Evolutionary conservation across 108 stramenopile genomes (phyloP).

Genomic region (Fistulifera pelliculosa): DNA sequence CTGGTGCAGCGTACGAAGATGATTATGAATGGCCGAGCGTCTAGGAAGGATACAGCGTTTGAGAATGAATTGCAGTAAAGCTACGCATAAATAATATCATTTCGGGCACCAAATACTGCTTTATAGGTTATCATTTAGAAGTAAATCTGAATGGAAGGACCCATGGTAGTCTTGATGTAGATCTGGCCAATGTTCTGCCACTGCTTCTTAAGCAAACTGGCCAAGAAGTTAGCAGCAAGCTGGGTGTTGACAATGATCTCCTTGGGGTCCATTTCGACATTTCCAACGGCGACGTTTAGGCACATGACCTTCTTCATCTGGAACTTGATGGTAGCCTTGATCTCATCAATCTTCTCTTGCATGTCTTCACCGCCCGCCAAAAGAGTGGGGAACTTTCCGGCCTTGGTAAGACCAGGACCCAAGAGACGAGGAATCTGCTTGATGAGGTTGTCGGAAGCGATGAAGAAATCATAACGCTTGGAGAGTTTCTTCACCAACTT

Average conservation of each 20-base stretch:
- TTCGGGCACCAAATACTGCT: too few relatives aligned
- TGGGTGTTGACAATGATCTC: slow-evolving; percentile 95
- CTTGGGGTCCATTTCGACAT: slow-evolving; percentile 84
- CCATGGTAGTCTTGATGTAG: slow-evolving; percentile 99
- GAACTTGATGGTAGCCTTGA: slow-evolving; percentile 99
- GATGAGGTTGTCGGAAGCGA: slow-evolving; percentile 98
- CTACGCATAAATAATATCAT: too few relatives aligned
- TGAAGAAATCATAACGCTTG: slow-evolving; percentile 99
- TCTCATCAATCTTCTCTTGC: slow-evolving; percentile 98
- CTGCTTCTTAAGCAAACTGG: slow-evolving; percentile 98
- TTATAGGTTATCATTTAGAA: slow-evolving; percentile 55
- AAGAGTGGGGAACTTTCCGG: slow-evolving; percentile 99
- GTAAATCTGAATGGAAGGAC: slow-evolving; percentile 96
- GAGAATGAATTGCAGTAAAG: too few relatives aligned
- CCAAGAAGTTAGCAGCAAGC: slow-evolving; percentile 98
- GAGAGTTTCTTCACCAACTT: slow-evolving; percentile 99
- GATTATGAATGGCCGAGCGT: slow-evolving; percentile 64
- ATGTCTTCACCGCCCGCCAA: slow-evolving; percentile 86
- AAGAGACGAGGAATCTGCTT: slow-evolving; percentile 99
- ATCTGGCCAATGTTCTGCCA: slow-evolving; percentile 99
- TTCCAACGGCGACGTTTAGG: slow-evolving; percentile 97
- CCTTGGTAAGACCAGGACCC: slow-evolving; percentile 99
- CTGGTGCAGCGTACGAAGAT: slow-evolving; percentile 50
- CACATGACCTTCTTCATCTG: slow-evolving; percentile 99
- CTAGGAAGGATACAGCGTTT: slow-evolving; percentile 1